Evolutionary conservation across 345 rosid genomes (phyloP).

Genomic region (Geranium brycei): DNA sequence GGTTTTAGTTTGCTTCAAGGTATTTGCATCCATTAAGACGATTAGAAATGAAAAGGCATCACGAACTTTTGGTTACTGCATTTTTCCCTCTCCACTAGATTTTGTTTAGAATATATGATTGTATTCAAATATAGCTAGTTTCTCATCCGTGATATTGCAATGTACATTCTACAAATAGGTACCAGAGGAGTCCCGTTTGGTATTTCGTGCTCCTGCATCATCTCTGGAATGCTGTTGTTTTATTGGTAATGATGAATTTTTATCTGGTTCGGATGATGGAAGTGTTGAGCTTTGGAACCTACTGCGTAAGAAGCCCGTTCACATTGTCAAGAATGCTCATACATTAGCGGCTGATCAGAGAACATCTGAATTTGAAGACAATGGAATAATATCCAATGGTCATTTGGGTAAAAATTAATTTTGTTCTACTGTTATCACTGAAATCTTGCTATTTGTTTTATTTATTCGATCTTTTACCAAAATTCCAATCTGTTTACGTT

Average conservation of each 20-base stretch:
- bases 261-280: constrained; percentile 96
- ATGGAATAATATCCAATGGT: constrained; percentile 23
- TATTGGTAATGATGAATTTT: constrained; percentile 63
- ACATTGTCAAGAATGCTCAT: constrained; percentile 71
- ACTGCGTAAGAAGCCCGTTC: constrained; percentile 63
- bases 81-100: background rate
- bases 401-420: constrained; percentile 30
- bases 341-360: constrained; percentile 16
- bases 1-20: background rate
- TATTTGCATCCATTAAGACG: background rate
- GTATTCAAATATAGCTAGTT: background rate
- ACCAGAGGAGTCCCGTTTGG: constrained; percentile 54
- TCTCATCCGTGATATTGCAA: constrained; percentile 2
- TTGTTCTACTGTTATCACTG: background rate
- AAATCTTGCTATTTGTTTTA: background rate
- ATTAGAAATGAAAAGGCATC: background rate
- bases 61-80: background rate
- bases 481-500: background rate
- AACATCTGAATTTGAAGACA: constrained; percentile 15
- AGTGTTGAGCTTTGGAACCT: constrained; percentile 63
- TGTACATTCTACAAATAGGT: constrained; percentile 37
- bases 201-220: constrained; percentile 68
- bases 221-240: constrained; percentile 90
- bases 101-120: background rate
- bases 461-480: background rate